phyloP scores from a whole-genome alignment of 305 asterid genomes.

The Plantago rigida region DNA sequence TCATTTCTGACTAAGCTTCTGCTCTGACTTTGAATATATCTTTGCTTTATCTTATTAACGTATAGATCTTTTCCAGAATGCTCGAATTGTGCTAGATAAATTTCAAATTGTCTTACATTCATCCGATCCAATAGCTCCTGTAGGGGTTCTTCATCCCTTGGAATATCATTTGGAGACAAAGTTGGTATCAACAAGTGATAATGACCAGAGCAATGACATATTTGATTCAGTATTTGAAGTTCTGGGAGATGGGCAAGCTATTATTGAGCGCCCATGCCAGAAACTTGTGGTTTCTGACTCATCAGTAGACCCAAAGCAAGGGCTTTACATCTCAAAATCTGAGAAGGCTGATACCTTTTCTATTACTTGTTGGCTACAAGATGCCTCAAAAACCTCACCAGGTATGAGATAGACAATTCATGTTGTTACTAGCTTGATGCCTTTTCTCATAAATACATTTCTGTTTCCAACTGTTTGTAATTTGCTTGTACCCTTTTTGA shows the following conservation, averaged over 20 bases:
- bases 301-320: conserved; percentile 31
- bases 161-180: conserved; percentile 77
- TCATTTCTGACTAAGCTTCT: no score
- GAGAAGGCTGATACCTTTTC: conserved; percentile 49
- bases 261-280: conserved; percentile 28
- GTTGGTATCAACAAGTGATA: conserved; percentile 27
- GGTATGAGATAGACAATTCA: conserved; percentile 32
- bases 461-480: conserved; percentile 1
- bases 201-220: conserved; percentile 29
- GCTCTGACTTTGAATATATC: no score
- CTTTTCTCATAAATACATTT: not conserved
- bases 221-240: conserved; percentile 55
- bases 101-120: conserved; percentile 72
- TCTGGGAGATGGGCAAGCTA: conserved; percentile 44
- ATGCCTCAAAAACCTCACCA: conserved; percentile 46
- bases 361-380: conserved; percentile 69
- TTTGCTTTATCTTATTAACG: conserved; percentile 21
- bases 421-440: conserved; percentile 13
- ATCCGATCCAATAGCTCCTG: conserved; percentile 79
- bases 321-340: conserved; percentile 48
- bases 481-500: conserved; percentile 24
- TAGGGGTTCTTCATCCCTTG: conserved; percentile 85
- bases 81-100: conserved; percentile 79
- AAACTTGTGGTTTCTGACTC: conserved; percentile 26
- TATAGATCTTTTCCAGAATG: conserved; percentile 52